phyloP scores from a whole-genome alignment of 441 rosid genomes.

The Rhodomyrtus psidioides region DNA sequence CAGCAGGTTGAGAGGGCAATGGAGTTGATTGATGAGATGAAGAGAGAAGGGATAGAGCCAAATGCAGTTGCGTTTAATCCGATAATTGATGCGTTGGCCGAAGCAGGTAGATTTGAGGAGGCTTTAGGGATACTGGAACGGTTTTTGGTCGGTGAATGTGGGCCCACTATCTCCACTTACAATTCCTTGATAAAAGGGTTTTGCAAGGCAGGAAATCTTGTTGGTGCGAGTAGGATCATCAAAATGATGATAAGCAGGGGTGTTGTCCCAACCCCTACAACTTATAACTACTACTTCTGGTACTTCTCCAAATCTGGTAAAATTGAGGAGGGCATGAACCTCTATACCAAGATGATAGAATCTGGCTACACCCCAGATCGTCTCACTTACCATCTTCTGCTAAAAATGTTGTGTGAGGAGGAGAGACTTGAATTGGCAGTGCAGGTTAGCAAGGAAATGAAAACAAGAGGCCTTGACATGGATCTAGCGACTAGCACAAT shows the following conservation, averaged over 20 bases:
- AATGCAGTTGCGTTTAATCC: constrained; percentile 61
- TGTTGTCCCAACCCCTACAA: constrained; percentile 55
- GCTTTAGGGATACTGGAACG: constrained; percentile 61
- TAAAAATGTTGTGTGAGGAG: constrained; percentile 75
- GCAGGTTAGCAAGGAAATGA: constrained; percentile 76
- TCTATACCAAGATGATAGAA: constrained; percentile 66
- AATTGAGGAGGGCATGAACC: constrained; percentile 70
- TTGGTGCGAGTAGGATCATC: constrained; percentile 64
- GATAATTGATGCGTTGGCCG: constrained; percentile 71
- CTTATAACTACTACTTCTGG: constrained; percentile 75
- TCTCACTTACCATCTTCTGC: constrained; percentile 63
- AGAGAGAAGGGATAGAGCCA: constrained; percentile 48
- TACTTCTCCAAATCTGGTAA: constrained; percentile 45
- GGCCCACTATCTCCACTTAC: constrained; percentile 68
- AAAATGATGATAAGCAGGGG: constrained; percentile 68
- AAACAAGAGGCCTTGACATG: constrained; percentile 49
- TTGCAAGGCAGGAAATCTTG: constrained; percentile 67
- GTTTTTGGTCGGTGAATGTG: constrained; percentile 48
- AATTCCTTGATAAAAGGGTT: constrained; percentile 81
- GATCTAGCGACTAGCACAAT: constrained; percentile 61
- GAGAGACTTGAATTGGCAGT: constrained; percentile 62
- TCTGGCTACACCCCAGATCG: constrained; percentile 66
- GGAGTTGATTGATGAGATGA: constrained; percentile 63
- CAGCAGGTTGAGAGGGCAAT: constrained; percentile 52
- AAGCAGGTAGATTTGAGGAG: constrained; percentile 65